Base-by-base conservation (phyloP, 2,329 filamentous ascomycete species). In the Sarocladium strictum region DNA sequence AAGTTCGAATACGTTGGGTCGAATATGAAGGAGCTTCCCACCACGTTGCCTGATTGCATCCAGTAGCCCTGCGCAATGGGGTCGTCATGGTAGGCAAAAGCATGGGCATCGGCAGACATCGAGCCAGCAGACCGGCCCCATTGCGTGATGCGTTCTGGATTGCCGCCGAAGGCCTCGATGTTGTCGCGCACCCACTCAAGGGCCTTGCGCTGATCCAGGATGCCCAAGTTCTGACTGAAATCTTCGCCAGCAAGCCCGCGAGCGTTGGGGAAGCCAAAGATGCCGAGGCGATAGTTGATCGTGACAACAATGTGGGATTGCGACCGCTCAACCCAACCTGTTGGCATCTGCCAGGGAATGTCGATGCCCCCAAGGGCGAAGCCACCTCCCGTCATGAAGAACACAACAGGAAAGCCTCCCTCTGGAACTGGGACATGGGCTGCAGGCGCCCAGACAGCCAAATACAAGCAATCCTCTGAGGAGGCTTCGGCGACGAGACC, bases 311-410 rank as follows among this genome's bases (percentile, higher is more conserved):
- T 51, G 55, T 71, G 69, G 3, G 64, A 62, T 54, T 71, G 66
- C 14, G 68, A 68, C 32, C 72, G 62, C 54, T 72, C 62, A 3
- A 76, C 71, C 70, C 74, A 75, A 37, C 68, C 64, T 1, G 68
- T 61, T 0, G 75, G 75, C 19, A 75, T 70, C 56, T 77, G 73
- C 57, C 72, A 77, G 1, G 74, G 71, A 0, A 76, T 69, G 27
- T 73, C 66, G 14, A 72, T 62, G 23, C 74, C 74, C 27, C 76
- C 76, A 6, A 65, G 70, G 10, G 64, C 57, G 56, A 76, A 77
- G 2, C 71, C 71, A 15, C 77, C 77, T 3, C 76, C 77, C 37
- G 76, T 73, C 33, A 78, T 67, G 65, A 73, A 79, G 19, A 73
- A 68, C 4, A 74, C 63, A 0, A 79, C 76, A 1, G 76, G 76